Evolutionary conservation across 2,329 filamentous ascomycete species (phyloP).

Genomic region (Penicillium sp.): DNA sequence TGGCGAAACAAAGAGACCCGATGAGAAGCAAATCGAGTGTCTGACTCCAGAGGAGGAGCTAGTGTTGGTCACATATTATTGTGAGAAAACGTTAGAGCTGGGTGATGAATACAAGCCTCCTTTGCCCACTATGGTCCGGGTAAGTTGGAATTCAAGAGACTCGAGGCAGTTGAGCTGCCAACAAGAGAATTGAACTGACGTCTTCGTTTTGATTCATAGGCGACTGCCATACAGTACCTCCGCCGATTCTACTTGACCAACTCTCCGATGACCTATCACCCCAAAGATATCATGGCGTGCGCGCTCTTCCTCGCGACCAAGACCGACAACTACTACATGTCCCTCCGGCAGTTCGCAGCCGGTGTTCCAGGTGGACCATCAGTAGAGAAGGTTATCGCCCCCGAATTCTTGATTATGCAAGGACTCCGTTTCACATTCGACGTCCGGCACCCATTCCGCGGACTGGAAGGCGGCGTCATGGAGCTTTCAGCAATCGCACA

Average conservation of each 20-base stretch:
- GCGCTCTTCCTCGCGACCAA: conserved; percentile 92
- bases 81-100: conserved; percentile 57
- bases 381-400: conserved; percentile 78
- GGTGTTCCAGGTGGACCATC: conserved; percentile 69
- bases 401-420: conserved; percentile 90
- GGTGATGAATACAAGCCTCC: conserved; percentile 58
- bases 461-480: conserved; percentile 80
- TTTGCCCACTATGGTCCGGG: conserved; percentile 60
- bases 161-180: conserved; percentile 17
- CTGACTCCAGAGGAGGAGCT: conserved; percentile 81
- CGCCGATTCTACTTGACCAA: conserved; percentile 95
- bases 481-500: conserved; percentile 70
- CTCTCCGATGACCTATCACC: conserved; percentile 93
- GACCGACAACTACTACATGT: conserved; percentile 78
- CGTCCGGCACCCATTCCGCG: conserved; percentile 84
- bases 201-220: conserved; percentile 39
- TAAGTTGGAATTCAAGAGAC: conserved; percentile 33
- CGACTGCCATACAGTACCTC: conserved; percentile 84
- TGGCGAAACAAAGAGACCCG: conserved; percentile 30
- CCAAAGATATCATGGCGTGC: conserved; percentile 82
- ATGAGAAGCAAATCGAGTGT: conserved; percentile 63
- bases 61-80: conserved; percentile 77
- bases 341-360: conserved; percentile 64
- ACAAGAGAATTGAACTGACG: background rate
- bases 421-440: conserved; percentile 92